Evolutionary conservation across 306 rosid species (phyloP).

Genomic region (Quercus wislizeni): DNA sequence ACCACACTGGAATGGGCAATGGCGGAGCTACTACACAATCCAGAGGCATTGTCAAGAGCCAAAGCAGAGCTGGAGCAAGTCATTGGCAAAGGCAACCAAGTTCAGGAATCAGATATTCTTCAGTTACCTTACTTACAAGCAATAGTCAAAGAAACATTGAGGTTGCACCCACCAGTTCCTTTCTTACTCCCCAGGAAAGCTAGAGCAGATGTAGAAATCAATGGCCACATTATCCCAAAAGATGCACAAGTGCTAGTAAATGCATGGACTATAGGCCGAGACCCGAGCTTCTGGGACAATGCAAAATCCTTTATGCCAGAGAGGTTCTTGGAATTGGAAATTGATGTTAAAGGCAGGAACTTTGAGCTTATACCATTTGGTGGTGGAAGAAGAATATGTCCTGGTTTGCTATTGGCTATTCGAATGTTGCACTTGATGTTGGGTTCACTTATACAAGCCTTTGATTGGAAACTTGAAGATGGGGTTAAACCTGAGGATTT

Average conservation of each 20-base stretch:
- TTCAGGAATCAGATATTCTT: conserved; percentile 20
- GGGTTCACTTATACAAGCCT: conserved; percentile 45
- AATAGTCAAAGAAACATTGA: conserved; percentile 24
- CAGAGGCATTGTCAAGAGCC: conserved; percentile 17
- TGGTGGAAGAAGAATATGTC: conserved; percentile 44
- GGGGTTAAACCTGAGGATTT: conserved; percentile 28
- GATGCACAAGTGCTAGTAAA: conserved; percentile 25
- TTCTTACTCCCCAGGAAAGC: conserved; percentile 24
- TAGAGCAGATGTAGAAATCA: conserved; percentile 1
- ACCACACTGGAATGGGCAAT: conserved; percentile 31
- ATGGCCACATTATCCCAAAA: conserved; percentile 10
- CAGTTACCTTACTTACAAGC: conserved; percentile 33
- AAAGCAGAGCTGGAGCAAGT: conserved; percentile 15
- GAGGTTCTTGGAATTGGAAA: conserved; percentile 43
- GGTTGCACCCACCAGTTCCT: conserved; percentile 18
- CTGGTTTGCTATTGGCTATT: conserved; percentile 42
- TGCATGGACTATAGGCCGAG: conserved; percentile 25
- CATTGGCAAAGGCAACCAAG: conserved; percentile 19
- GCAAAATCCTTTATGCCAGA: conserved; percentile 39
- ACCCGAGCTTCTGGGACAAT: too few relatives aligned
- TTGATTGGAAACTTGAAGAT: conserved; percentile 59
- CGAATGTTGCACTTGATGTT: conserved; percentile 48
- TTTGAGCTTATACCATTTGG: conserved; percentile 63
- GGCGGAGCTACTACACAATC: conserved; percentile 28
- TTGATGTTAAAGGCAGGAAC: conserved; percentile 41